A percentile compares a stretch with the other conserved stretches of the same genome.
These are phyloP conservation scores for Malassezia caprae DNA, from an alignment of 1,284 basidiomycete genomes.

Conservation along the genomic window DNA sequence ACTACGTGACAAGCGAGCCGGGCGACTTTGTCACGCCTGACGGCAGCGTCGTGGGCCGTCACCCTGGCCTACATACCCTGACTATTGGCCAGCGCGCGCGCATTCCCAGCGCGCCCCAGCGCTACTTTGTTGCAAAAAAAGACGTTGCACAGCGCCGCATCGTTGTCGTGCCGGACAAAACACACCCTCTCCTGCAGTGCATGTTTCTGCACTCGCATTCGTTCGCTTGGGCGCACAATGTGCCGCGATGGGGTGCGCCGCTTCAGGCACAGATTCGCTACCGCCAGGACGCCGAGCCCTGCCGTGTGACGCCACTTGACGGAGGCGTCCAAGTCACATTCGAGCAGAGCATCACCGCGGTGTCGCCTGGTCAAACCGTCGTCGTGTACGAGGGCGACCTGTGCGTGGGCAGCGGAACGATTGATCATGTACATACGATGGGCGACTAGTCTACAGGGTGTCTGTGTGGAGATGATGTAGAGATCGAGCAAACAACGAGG, in stretches of 20 bases:
- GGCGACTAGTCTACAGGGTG: not conserved
- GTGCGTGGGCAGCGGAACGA: slow-evolving; percentile 74
- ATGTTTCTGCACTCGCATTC: slow-evolving; percentile 11
- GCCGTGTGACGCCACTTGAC: slow-evolving; percentile 45
- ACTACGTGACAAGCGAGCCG: slow-evolving; percentile 63
- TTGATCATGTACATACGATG: slow-evolving; percentile 48
- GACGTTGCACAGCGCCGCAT: slow-evolving; percentile 58
- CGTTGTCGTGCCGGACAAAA: slow-evolving; percentile 64
- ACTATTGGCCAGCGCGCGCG: slow-evolving; percentile 74
- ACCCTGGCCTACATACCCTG: slow-evolving; percentile 73
- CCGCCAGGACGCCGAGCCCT: slow-evolving; percentile 57
- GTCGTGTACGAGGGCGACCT: slow-evolving; percentile 63
- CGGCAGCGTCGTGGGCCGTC: slow-evolving; percentile 57
- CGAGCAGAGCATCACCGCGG: slow-evolving; percentile 58
- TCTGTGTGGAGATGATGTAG: slow-evolving; percentile 2
- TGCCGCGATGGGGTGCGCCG: slow-evolving; percentile 50
- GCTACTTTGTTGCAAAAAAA: slow-evolving; percentile 70
- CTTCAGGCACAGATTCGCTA: slow-evolving; percentile 67
- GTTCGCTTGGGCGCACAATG: slow-evolving; percentile 23
- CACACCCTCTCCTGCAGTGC: slow-evolving; percentile 60
- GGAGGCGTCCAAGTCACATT: slow-evolving; percentile 50
- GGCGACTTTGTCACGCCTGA: slow-evolving; percentile 61
- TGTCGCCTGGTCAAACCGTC: slow-evolving; percentile 71
- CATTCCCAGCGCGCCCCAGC: slow-evolving; percentile 57
- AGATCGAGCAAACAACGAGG: slow-evolving; percentile 5